Percentiles rank a stretch among this genome's conserved stretches.
Evolutionary conservation across 441 rosid genomes (phyloP).

Genomic region (Euphorbia celastroides): DNA sequence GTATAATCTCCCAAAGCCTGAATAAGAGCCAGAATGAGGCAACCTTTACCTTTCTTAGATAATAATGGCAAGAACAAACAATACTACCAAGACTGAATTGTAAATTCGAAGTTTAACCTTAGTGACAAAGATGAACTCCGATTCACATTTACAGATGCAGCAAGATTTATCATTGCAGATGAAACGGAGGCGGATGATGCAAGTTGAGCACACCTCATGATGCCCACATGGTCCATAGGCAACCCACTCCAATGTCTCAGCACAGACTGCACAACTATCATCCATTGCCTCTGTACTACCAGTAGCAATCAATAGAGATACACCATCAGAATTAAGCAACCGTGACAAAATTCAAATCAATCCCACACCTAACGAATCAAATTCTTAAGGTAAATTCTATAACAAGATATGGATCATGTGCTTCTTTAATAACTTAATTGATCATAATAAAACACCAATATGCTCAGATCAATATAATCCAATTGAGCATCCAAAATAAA

Average conservation of each 20-base stretch:
- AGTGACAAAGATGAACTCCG: conserved; percentile 57
- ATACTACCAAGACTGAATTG: background rate
- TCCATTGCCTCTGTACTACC: conserved; percentile 37
- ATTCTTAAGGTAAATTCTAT: too few relatives aligned
- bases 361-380: background rate
- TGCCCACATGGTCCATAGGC: conserved; percentile 84
- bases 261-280: conserved; percentile 86
- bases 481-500: too few relatives aligned
- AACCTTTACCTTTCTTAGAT: too few relatives aligned
- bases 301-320: background rate
- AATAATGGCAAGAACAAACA: too few relatives aligned
- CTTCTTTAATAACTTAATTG: background rate
- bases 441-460: background rate
- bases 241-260: conserved; percentile 82
- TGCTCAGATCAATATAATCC: background rate
- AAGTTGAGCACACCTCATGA: conserved; percentile 80
- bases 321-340: background rate
- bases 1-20: conserved; percentile 83
- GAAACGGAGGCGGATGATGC: conserved; percentile 83
- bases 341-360: background rate
- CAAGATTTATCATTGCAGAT: conserved; percentile 66
- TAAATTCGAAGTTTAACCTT: conserved; percentile 42
- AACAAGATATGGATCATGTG: too few relatives aligned
- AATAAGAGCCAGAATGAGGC: background rate
- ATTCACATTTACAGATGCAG: conserved; percentile 80